Conservation (phyloP, 192 early-diverging fungal genomes). For the Rhizoclosmatium globosum region DNA sequence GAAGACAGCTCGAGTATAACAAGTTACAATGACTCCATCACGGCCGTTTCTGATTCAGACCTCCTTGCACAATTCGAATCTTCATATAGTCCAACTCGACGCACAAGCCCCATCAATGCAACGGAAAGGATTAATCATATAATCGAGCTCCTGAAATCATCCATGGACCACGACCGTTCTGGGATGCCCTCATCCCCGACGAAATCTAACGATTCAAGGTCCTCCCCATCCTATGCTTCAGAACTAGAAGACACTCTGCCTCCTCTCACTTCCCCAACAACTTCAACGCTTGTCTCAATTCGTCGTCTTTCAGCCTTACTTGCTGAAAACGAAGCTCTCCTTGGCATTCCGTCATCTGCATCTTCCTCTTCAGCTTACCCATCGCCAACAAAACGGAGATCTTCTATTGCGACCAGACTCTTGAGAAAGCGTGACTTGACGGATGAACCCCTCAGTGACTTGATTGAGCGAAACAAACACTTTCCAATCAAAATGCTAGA, state of each 20-base stretch:
- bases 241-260: neutral
- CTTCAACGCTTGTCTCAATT: neutral
- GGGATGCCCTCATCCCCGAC: conserved; percentile 1
- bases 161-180: neutral
- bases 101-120: neutral
- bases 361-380: neutral
- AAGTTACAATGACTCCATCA: neutral
- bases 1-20: neutral
- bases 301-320: neutral
- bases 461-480: conserved; percentile 39
- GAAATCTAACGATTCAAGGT: neutral
- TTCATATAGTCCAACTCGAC: neutral
- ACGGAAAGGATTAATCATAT: conserved; percentile 15
- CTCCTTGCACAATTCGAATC: conserved; percentile 23
- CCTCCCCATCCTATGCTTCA: neutral
- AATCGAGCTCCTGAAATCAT: conserved; percentile 13
- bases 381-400: neutral
- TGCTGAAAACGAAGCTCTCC: conserved; percentile 12
- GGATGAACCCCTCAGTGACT: conserved; percentile 37
- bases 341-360: neutral
- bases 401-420: neutral
- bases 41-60: neutral
- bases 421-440: conserved; percentile 4
- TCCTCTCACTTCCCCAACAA: neutral
- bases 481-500: conserved; percentile 49